phyloP scores from a whole-genome alignment of 768 basidiomycete genomes.

The Amanita jacksonii region DNA sequence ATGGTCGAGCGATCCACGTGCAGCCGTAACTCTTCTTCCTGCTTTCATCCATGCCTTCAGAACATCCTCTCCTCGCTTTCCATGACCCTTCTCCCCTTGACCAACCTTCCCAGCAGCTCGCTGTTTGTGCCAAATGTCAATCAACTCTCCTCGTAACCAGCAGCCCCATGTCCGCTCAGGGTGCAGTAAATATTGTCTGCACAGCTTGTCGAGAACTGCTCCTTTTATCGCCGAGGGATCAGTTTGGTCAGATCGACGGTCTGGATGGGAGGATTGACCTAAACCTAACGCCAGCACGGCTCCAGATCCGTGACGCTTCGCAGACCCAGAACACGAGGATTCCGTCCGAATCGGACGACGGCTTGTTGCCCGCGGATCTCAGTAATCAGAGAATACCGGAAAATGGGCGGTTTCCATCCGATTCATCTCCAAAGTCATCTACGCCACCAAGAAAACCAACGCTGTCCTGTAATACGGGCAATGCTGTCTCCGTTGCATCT shows the following conservation, averaged over 20 bases:
- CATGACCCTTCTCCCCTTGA: slow-evolving; percentile 17
- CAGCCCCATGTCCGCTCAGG: slow-evolving; percentile 16
- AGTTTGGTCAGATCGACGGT: slow-evolving; percentile 8
- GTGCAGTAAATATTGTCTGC: slow-evolving; percentile 33
- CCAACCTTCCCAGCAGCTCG: slow-evolving; percentile 25
- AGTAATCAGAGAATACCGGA: background rate
- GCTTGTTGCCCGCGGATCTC: background rate
- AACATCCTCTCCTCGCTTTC: slow-evolving; percentile 26
- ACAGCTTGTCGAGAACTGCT: slow-evolving; percentile 35
- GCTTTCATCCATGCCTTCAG: slow-evolving; percentile 36
- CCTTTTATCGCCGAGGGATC: slow-evolving; percentile 14
- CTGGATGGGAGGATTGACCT: slow-evolving; percentile 18
- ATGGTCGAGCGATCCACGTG: slow-evolving; percentile 5
- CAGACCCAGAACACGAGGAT: slow-evolving; percentile 24
- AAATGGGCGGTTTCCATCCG: background rate
- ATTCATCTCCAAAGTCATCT: background rate
- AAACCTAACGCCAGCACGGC: slow-evolving; percentile 15
- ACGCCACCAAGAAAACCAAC: slow-evolving; percentile 3
- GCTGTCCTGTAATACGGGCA: slow-evolving; percentile 2
- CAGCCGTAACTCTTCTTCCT: slow-evolving; percentile 8
- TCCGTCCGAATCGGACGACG: slow-evolving; percentile 8
- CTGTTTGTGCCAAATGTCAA: slow-evolving; percentile 37
- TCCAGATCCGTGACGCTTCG: slow-evolving; percentile 17
- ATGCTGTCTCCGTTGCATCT: slow-evolving; percentile 1
- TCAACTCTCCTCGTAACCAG: slow-evolving; percentile 28